phyloP scores from a whole-genome alignment of 2,329 filamentous ascomycete genomes.

The Xylaria sp. region DNA sequence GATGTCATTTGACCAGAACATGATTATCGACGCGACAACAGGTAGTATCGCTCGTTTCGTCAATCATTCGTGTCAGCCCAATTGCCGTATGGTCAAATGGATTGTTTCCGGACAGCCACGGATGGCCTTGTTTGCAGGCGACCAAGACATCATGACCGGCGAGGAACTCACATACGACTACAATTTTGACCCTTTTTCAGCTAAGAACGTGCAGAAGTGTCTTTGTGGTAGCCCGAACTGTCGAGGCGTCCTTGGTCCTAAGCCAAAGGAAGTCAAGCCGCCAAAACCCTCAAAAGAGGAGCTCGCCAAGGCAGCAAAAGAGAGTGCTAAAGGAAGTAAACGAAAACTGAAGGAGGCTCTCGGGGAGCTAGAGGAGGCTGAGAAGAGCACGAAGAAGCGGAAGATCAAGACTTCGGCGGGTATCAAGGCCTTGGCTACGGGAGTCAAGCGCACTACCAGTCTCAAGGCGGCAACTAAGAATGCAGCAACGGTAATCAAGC shows the following conservation, averaged over 20 bases:
- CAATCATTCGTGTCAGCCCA: slow-evolving; percentile 96
- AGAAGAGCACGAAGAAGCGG: slow-evolving; percentile 53
- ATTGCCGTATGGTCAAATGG: slow-evolving; percentile 98
- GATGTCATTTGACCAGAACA: slow-evolving; percentile 98
- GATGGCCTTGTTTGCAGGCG: slow-evolving; percentile 96
- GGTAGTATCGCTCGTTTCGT: slow-evolving; percentile 97
- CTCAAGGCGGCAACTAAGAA: slow-evolving; percentile 51
- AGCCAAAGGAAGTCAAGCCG: slow-evolving; percentile 65
- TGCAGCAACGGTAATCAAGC: slow-evolving; percentile 53
- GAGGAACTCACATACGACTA: slow-evolving; percentile 97
- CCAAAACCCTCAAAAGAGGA: slow-evolving; percentile 58
- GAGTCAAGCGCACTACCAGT: slow-evolving; percentile 43
- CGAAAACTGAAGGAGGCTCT: slow-evolving; percentile 66
- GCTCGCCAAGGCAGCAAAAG: slow-evolving; percentile 49
- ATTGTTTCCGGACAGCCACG: slow-evolving; percentile 91
- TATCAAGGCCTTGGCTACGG: slow-evolving; percentile 52
- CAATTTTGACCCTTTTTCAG: slow-evolving; percentile 75
- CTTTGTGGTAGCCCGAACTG: slow-evolving; percentile 72
- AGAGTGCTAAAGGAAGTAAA: slow-evolving; percentile 60
- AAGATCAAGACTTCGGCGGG: slow-evolving; percentile 57
- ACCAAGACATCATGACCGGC: slow-evolving; percentile 88
- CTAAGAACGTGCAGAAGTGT: slow-evolving; percentile 74
- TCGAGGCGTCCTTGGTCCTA: slow-evolving; percentile 71
- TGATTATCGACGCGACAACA: slow-evolving; percentile 97
- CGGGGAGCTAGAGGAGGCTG: slow-evolving; percentile 52